phyloP scores from a whole-genome alignment of 2,329 filamentous ascomycete species.

The Graphilbum fragrans region DNA sequence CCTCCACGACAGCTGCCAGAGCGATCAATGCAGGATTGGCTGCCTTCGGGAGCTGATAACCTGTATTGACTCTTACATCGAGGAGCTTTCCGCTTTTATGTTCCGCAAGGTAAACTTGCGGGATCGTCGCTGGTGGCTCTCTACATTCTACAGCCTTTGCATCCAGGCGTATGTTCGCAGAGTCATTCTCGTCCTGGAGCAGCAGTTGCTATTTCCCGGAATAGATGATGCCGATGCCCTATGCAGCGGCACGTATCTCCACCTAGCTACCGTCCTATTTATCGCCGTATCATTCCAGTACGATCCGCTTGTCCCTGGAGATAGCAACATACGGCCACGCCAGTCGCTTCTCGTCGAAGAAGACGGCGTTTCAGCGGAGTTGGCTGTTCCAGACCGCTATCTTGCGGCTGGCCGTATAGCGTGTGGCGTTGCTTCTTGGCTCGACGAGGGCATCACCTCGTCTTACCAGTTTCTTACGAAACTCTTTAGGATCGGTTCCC shows the following conservation, averaged over 20 bases:
- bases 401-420: slow-evolving; percentile 14
- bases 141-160: slow-evolving; percentile 19
- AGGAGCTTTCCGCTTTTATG: slow-evolving; percentile 18
- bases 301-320: slow-evolving; percentile 16
- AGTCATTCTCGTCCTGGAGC: slow-evolving; percentile 16
- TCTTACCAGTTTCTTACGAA: slow-evolving; percentile 18
- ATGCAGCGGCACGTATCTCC: slow-evolving; percentile 16
- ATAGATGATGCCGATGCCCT: slow-evolving; percentile 15
- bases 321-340: slow-evolving; percentile 11
- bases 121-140: slow-evolving; percentile 19
- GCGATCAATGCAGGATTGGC: slow-evolving; percentile 15
- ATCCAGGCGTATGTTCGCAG: slow-evolving; percentile 20
- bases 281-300: slow-evolving; percentile 20
- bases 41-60: slow-evolving; percentile 15
- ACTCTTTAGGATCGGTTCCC: slow-evolving; percentile 17
- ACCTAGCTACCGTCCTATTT: slow-evolving; percentile 17
- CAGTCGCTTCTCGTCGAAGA: slow-evolving; percentile 16
- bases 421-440: slow-evolving; percentile 16
- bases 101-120: slow-evolving; percentile 20
- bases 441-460: slow-evolving; percentile 16
- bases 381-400: slow-evolving; percentile 15
- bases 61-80: slow-evolving; percentile 15
- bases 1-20: slow-evolving; percentile 14
- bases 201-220: slow-evolving; percentile 14
- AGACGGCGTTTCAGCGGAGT: slow-evolving; percentile 9